These are phyloP conservation scores for Nothophaeocryptopus gaeumannii DNA, from an alignment of 2,329 filamentous ascomycete genomes.

Conservation along the genomic window DNA sequence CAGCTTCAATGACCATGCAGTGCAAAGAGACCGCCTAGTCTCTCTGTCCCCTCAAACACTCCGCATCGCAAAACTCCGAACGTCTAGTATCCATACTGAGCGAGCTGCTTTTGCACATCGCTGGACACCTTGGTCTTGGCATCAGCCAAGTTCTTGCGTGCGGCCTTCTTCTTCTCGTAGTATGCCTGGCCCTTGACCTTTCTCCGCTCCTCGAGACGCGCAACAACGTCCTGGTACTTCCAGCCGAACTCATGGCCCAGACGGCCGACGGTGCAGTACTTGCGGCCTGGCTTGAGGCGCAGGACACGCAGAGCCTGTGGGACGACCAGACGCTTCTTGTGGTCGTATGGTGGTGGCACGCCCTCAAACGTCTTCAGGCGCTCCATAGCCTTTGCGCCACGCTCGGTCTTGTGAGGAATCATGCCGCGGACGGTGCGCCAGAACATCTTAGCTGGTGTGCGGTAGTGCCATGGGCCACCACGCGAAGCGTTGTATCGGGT, in stretches of 20 bases:
- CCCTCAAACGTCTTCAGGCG: slow-evolving; percentile 99
- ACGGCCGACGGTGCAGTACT: slow-evolving; percentile 99
- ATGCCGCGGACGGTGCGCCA: slow-evolving; percentile 99
- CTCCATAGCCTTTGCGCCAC: slow-evolving; percentile 93
- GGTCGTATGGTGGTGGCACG: slow-evolving; percentile 97
- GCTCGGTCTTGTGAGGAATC: slow-evolving; percentile 99
- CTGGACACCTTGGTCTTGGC: slow-evolving; percentile 87
- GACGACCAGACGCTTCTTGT: slow-evolving; percentile 99
- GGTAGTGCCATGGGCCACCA: slow-evolving; percentile 99
- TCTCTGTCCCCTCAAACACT: too few species aligned
- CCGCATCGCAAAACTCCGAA: too few species aligned
- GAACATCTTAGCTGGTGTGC: slow-evolving; percentile 98
- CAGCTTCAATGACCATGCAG: slow-evolving; percentile 18
- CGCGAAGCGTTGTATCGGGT: slow-evolving; percentile 99
- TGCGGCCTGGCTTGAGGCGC: slow-evolving; percentile 96
- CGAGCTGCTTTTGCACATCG: slow-evolving; percentile 85
- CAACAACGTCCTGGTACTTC: slow-evolving; percentile 99
- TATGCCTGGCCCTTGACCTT: slow-evolving; percentile 99
- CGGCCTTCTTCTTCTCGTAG: slow-evolving; percentile 99
- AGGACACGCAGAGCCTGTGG: slow-evolving; percentile 96
- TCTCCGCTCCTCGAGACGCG: slow-evolving; percentile 96
- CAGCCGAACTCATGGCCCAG: slow-evolving; percentile 99
- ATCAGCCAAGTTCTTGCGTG: slow-evolving; percentile 82
- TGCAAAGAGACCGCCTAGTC: too few species aligned
- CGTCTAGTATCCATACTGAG: slow-evolving; percentile 83